Base-by-base conservation (phyloP, 306 rosid species). In the Lagenaria siceraria region DNA sequence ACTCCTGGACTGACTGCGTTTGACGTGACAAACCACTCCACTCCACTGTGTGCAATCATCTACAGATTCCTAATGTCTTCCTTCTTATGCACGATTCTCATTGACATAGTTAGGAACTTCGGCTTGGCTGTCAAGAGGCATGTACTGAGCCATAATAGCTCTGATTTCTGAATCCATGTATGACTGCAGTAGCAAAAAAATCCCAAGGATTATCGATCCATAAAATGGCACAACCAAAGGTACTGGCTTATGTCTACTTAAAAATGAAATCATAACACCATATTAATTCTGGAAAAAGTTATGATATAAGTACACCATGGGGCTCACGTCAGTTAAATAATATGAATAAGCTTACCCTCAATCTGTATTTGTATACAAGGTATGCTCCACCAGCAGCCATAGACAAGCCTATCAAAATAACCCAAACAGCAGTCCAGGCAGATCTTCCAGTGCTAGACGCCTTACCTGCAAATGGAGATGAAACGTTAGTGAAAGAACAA, bases 91-190 rank as follows among this genome's bases (percentile, higher is more conserved):
- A 69, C 84, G 91, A 53, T 78, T 92, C 0, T 89, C 92, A 19
- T 76, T 78, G 55, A 79, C 90, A 35, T 92, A 93, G 81, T 89
- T 92, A 27, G 91, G 90, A 75, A 89, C 87, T 81, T 85, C 98
- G 18, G 74, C 87, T 85, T 95, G 98, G 88, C 97, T 92, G 89
- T 95, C 98, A 79, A 95, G 87, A 55, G 98, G 98, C 97, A 95
- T 95, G 79, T 95, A 95, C 81, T 95, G 98, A 79, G 98, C 97
- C 98, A 95, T 95, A 80, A 94, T 94, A 48, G 98, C 98, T 81
- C 98, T 88, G 84, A 95, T 92, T 83, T 95, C 98, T 40, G 97
- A 95, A 82, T 95, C 98, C 98, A 95, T 95, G 81, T 95, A 95
- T 60, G 90, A 87, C 98, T 95, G 96, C 90, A 92, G 62, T 77